Evolutionary conservation across 129 eudicot species (phyloP).

Genomic region (Oenanthe sinensis): DNA sequence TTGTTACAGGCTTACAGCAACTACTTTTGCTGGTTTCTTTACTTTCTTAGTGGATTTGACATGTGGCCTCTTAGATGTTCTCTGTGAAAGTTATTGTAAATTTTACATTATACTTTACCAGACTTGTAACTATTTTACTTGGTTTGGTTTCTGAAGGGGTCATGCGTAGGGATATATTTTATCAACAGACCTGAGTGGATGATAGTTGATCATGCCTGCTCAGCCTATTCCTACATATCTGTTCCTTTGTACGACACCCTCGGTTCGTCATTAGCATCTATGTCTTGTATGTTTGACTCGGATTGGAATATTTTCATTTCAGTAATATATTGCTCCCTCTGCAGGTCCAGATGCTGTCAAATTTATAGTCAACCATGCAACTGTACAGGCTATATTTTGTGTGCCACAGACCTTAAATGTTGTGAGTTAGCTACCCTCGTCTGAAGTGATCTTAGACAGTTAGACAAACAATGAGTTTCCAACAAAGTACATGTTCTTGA

Average conservation of each 20-base stretch:
- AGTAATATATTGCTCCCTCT: conserved; percentile 6
- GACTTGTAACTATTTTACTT: neutral
- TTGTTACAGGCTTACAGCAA: neutral
- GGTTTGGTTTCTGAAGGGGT: conserved; percentile 44
- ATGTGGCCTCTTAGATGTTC: neutral
- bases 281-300: conserved; percentile 7
- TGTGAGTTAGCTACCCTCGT: conserved; percentile 37
- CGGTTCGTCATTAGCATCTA: conserved; percentile 31
- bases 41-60: neutral
- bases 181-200: conserved; percentile 87
- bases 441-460: neutral
- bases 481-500: neutral
- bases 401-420: conserved; percentile 56
- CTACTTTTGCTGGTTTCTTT: neutral
- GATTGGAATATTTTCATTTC: conserved; percentile 7
- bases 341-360: conserved; percentile 96
- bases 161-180: conserved; percentile 61
- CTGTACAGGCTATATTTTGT: conserved; percentile 78
- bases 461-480: neutral
- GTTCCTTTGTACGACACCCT: conserved; percentile 81
- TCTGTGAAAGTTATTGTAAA: neutral
- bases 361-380: conserved; percentile 78
- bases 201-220: conserved; percentile 76
- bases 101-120: neutral
- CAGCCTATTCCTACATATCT: conserved; percentile 69